These are phyloP conservation scores for Magnusiomyces suaveolens DNA, from an alignment of 1,139 yeast genomes.

Conservation along the genomic window DNA sequence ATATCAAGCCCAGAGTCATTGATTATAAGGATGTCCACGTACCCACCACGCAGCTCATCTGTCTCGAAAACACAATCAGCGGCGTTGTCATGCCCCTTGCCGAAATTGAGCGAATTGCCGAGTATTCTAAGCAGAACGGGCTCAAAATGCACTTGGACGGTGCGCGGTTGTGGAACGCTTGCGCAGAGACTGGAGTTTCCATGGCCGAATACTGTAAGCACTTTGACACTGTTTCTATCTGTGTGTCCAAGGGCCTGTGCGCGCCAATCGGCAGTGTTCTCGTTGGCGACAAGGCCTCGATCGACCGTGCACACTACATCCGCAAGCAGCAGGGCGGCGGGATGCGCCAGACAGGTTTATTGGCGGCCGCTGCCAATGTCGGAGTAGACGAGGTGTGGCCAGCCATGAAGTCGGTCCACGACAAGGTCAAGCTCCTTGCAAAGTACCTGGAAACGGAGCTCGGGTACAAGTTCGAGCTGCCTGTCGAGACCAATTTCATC, in stretches of 20 bases:
- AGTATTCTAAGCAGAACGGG: constrained; percentile 56
- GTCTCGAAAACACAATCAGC: constrained; percentile 80
- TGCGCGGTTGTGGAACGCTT: constrained; percentile 92
- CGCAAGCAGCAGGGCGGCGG: constrained; percentile 95
- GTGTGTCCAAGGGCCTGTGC: constrained; percentile 84
- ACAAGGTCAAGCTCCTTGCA: constrained; percentile 59
- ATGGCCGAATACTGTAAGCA: constrained; percentile 62
- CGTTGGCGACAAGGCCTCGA: constrained; percentile 56
- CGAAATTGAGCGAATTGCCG: constrained; percentile 63
- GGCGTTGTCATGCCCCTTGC: constrained; percentile 77
- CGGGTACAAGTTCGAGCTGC: constrained; percentile 54
- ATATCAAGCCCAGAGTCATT: constrained; percentile 52
- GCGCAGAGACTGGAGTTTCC: constrained; percentile 61
- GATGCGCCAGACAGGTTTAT: constrained; percentile 77
- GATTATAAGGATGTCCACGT: constrained; percentile 78
- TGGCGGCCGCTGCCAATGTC: constrained; percentile 69
- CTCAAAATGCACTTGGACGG: constrained; percentile 81
- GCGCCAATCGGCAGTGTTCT: constrained; percentile 91
- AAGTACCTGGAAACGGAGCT: constrained; percentile 41
- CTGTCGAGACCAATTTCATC: constrained; percentile 81
- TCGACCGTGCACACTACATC: constrained; percentile 72
- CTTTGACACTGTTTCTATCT: constrained; percentile 82
- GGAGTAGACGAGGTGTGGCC: constrained; percentile 72
- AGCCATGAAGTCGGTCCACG: constrained; percentile 52
- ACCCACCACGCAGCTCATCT: constrained; percentile 79